Base-by-base conservation (phyloP, 1,284 basidiomycete species). In the Malassezia sp. region DNA sequence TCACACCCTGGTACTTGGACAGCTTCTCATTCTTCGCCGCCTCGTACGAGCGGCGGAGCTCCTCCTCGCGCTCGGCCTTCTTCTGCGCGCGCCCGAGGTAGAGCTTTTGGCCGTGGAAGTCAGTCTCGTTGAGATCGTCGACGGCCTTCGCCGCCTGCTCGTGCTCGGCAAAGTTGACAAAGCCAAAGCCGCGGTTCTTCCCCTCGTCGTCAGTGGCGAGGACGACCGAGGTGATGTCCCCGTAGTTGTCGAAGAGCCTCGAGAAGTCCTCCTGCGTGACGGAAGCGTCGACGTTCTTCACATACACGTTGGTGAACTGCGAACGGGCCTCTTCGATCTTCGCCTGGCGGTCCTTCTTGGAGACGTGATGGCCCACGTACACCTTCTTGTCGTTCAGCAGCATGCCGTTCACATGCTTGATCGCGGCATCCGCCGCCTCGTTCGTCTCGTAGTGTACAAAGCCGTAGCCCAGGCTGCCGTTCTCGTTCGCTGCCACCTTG, bases 391-490 rank as follows among this genome's bases (percentile, higher is more conserved):
- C 93, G 75, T 97, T 97, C 70, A 99, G 76, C 53, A 97, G 75
- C 93, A 99, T 99, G 59, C 91, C 90, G 73, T 99, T 95, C 72
- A 97, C 93, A 53, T 88, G 85, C 75, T 93, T 86, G 79, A 99
- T 97, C 49, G 80, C 83, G 23, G 57, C 58, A 24, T 93, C 86
- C 53, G 91, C 90, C 34, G 91, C 85, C 75, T 97, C 93, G 48
- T 83, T 85, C 54, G 89, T 93, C 75, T 96, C 90, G 74, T 97
- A 99, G 75, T 97, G 93, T 52, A 97, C 91, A 73, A 91, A 97
- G 44, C 91, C 93, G 71, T 96, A 99, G 33, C 67, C 67, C 38
- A 67, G 61, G 40, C 56, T 59, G 46, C 67, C 67, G 28, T 49
- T 48, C 44, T 70, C 67, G 53, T 58, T 61, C 42, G 57, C 45